These are phyloP conservation scores for Berkeleyomyces basicola DNA, from an alignment of 2,329 filamentous ascomycete genomes.

Conservation along the genomic window DNA sequence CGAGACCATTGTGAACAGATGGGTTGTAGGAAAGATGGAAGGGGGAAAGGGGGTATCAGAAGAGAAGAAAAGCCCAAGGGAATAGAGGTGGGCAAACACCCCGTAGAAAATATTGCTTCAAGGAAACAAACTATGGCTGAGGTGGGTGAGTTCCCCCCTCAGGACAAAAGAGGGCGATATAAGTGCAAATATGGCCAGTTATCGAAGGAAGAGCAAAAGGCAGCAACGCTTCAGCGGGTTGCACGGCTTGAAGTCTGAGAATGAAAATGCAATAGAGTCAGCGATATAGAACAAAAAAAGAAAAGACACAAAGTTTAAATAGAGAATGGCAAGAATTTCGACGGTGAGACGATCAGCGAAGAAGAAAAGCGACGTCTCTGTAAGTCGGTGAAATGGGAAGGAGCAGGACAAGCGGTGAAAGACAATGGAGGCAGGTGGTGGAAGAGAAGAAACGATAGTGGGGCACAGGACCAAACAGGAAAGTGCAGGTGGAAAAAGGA, in stretches of 20 bases:
- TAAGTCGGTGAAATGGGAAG: not conserved
- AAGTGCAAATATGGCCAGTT: not conserved
- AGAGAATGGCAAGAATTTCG: not conserved
- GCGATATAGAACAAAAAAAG: not conserved
- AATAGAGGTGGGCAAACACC: not conserved
- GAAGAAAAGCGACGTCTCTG: not conserved
- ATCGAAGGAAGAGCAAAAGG: not conserved
- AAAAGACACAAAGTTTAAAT: not conserved
- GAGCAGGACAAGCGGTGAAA: slow-evolving; percentile 2
- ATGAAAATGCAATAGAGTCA: not conserved
- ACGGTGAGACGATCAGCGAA: not conserved
- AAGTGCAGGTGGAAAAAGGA: not conserved
- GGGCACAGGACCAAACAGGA: not conserved
- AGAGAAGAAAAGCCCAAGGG: not conserved
- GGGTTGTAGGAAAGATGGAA: not conserved
- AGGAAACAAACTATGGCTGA: not conserved
- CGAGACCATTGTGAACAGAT: slow-evolving; percentile 3
- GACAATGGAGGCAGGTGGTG: not conserved
- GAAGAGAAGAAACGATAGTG: not conserved
- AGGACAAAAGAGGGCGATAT: not conserved
- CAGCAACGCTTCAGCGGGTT: not conserved
- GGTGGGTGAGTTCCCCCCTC: not conserved
- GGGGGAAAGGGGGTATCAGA: not conserved
- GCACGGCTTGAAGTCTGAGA: not conserved
- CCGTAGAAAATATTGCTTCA: not conserved